A percentile compares a stretch with the other conserved stretches of the same genome.
Conservation (phyloP, 306 rosid genomes). For the Vachellia pachyceras region DNA sequence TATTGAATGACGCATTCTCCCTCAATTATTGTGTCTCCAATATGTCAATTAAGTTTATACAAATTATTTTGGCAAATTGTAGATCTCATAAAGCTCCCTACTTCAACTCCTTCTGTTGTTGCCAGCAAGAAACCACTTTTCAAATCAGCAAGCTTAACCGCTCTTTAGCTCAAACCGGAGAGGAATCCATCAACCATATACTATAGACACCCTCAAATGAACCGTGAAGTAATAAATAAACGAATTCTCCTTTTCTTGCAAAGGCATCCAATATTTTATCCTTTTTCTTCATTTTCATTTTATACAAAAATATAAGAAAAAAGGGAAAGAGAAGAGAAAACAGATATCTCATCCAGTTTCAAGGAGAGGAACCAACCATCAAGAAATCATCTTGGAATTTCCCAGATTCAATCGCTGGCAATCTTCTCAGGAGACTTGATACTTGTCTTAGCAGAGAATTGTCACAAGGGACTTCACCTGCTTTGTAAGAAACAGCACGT, state of each 20-base stretch:
- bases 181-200: not conserved
- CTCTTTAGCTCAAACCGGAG: conserved; percentile 5
- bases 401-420: conserved; percentile 88
- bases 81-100: not conserved
- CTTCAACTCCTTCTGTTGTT: not conserved
- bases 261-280: conserved; percentile 1
- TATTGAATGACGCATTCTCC: not conserved
- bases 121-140: not conserved
- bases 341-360: conserved; percentile 20
- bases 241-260: conserved; percentile 17
- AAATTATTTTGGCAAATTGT: not conserved
- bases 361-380: conserved; percentile 66
- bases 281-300: not conserved
- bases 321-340: not conserved
- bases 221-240: not conserved
- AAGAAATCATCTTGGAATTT: conserved; percentile 94
- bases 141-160: not conserved
- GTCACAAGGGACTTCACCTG: conserved; percentile 89
- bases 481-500: conserved; percentile 11
- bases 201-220: not conserved
- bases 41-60: not conserved
- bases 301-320: not conserved
- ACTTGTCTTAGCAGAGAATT: conserved; percentile 91
- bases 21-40: not conserved
- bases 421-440: conserved; percentile 87